Conservation (phyloP, 306 rosid genomes). For the Corylus americana region DNA sequence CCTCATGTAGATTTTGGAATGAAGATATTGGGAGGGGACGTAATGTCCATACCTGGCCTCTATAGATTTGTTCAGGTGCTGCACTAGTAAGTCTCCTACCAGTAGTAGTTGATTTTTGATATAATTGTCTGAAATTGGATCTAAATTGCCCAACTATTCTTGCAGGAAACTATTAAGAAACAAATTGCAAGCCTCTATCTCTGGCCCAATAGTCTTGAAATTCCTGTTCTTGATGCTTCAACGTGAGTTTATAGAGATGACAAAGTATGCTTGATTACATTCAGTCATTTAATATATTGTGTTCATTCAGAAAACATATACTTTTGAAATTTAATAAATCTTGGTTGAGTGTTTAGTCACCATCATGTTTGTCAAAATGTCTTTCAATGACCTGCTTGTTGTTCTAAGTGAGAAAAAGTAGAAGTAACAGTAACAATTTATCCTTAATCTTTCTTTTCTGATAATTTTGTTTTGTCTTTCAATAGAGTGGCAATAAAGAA, state of each 20-base stretch:
- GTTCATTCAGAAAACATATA: neutral
- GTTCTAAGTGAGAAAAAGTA: neutral
- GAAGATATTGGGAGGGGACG: slow-evolving; percentile 81
- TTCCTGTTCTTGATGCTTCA: slow-evolving; percentile 78
- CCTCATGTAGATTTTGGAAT: slow-evolving; percentile 90
- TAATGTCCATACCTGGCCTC: slow-evolving; percentile 90
- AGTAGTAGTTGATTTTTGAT: slow-evolving; percentile 16
- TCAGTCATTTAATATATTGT: neutral
- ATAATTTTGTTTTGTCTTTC: slow-evolving; percentile 1
- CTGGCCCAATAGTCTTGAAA: slow-evolving; percentile 80
- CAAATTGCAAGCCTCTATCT: slow-evolving; percentile 79
- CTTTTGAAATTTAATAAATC: neutral
- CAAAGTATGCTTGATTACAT: neutral
- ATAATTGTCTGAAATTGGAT: slow-evolving; percentile 13
- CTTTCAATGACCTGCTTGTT: neutral
- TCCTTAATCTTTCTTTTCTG: neutral
- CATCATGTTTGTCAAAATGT: neutral
- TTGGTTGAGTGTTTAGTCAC: neutral
- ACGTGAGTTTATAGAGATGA: slow-evolving; percentile 48
- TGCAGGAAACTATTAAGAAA: slow-evolving; percentile 69
- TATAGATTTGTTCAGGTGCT: slow-evolving; percentile 85
- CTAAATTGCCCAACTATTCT: slow-evolving; percentile 24
- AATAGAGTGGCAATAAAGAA: slow-evolving; percentile 63
- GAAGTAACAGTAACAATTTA: neutral
- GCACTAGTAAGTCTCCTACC: slow-evolving; percentile 35